Evolutionary conservation across 805 yeast species (phyloP), one percentile per base, ranked within the genome.

Genomic region (Candida sphagnicola): DNA sequence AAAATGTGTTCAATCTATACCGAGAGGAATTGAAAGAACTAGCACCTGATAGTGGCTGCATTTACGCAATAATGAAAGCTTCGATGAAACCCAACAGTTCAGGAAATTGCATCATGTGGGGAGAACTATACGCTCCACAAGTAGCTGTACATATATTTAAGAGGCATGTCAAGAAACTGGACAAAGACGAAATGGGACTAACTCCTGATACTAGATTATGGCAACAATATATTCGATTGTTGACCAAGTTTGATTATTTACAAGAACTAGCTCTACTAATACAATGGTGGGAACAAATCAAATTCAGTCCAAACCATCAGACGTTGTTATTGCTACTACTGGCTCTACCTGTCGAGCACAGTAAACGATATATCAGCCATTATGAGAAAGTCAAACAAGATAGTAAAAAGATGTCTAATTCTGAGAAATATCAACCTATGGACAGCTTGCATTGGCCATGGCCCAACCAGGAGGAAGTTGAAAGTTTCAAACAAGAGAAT

Each of bases 131-230:
- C 37, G 85, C 89, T 0, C 65, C 82, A 1, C 86, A 81, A 47
- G 64, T 78, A 18, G 80, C 85, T 0, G 65, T 79, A 2, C 70
- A 65, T 28, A 85, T 82, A 51, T 75, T 82, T 56, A 70, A 75
- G 40, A 64, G 68, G 1, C 59, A 73, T 29, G 69, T 55, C 4
- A 43, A 47, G 31, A 29, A 31, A 3, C 40, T 21, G 19, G 40
- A 38, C 2, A 35, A 29, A 37, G 31, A 25, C 2, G 23, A 18
- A 21, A 32, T 31, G 18, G 34, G 41, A 13, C 31, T 77, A 0
- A 59, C 56, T 26, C 84, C 85, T 0, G 59, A 67, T 4, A 68
- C 70, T 31, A 53, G 54, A 16, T 54, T 81, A 21, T 72, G 87
- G 71, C 63, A 62, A 15, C 49, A 56, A n/a, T 83, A 82, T 46